Base-by-base conservation (phyloP, 345 rosid genomes). In the Acer negundo region DNA sequence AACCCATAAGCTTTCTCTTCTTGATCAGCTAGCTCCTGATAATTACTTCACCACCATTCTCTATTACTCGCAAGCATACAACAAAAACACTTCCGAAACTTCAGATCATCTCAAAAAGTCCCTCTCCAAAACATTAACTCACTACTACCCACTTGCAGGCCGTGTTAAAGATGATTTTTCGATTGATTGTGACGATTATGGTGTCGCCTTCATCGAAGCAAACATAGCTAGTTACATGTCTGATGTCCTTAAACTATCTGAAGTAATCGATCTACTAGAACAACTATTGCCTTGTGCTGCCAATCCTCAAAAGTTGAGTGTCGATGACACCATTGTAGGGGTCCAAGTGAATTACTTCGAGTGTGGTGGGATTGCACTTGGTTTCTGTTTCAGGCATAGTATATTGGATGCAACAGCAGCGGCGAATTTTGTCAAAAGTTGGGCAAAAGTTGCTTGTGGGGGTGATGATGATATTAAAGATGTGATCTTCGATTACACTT, bases 341-440 rank as follows among this genome's bases (percentile, higher is more conserved):
- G 13, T 79, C 46, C 85, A 83, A 22, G 76, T 75, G 19, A 85
- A 71, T 56, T 42, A 28, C 38, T 83, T 86, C 61, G 35, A 55
- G 19, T 79, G 86, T n/a, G 81, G 83, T 38, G 86, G 89, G 12
- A 62, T 77, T 13, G 82, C 83, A 4, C 75, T 83, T 1, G 76
- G 83, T 8, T 69, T 59, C 10, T 74, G 73, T 64, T 49, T 77
- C 6, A 38, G 67, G 13, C 86, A 83, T 67, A 68, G 59, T 61
- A 46, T 80, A 6, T 81, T 73, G 1, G 86, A 83, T 38, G 86
- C 70, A 19, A 47, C 80, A 1, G 75, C 86, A 3, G 40, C 73
- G 0, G 67, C 69, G 2, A 69, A 44, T 10, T 74, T 83, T 5
- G 24, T 83, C 10, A 76, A 79, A 22, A 31, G 8, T 0, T 83